Evolutionary conservation across 495 filamentous ascomycete genomes (phyloP).

Genomic region (Aspergillus diversus): DNA sequence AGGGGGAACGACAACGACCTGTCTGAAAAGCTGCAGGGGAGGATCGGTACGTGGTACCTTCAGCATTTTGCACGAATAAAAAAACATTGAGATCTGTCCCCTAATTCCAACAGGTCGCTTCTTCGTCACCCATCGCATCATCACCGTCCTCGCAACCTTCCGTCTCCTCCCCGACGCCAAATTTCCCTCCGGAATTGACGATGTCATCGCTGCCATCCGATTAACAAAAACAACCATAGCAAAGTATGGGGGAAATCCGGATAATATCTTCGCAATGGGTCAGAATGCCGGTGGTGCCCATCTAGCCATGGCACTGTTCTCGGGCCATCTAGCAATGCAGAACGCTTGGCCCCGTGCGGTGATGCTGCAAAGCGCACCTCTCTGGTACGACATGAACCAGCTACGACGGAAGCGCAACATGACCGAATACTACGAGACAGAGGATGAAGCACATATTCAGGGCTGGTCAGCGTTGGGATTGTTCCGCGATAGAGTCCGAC

Average conservation of each 20-base stretch:
- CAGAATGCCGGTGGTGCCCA: conserved; percentile 11
- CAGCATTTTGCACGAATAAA: too few relatives aligned
- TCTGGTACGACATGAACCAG: conserved; percentile 9
- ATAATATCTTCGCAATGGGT: conserved; percentile 1
- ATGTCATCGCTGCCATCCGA: conserved; percentile 3
- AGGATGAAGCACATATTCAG: neutral
- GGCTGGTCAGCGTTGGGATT: neutral
- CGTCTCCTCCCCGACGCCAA: conserved; percentile 9
- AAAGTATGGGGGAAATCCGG: neutral
- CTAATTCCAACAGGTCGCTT: neutral
- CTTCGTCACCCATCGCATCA: conserved; percentile 3
- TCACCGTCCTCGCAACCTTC: conserved; percentile 8
- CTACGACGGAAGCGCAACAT: neutral
- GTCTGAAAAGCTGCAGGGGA: conserved; percentile 1
- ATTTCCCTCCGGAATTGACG: conserved; percentile 7
- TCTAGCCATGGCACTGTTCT: conserved; percentile 11
- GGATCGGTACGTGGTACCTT: too few relatives aligned
- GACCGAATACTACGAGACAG: conserved; percentile 9
- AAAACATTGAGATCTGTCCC: neutral
- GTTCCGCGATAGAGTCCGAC: neutral
- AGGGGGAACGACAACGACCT: conserved; percentile 5
- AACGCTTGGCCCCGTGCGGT: neutral
- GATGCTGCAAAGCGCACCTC: conserved; percentile 5
- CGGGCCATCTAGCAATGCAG: neutral
- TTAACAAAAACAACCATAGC: neutral